phyloP scores from a whole-genome alignment of 805 yeast species.

The Kluyveromyces dobzhanskii region DNA sequence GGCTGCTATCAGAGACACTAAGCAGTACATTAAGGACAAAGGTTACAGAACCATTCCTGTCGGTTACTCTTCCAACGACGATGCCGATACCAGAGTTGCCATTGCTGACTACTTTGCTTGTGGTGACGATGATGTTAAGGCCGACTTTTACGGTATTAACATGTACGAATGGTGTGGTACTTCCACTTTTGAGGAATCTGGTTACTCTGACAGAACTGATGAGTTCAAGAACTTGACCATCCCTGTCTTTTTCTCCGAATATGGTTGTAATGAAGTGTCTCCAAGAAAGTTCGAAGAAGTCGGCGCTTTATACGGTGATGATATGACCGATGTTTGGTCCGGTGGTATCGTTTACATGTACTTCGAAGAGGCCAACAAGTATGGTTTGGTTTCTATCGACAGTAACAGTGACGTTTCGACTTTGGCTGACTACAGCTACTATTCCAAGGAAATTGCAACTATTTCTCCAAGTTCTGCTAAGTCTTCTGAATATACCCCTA shows the following conservation, averaged over 20 bases:
- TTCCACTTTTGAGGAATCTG: constrained; percentile 50
- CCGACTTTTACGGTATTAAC: constrained; percentile 82
- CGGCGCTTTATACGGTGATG: constrained; percentile 47
- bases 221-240: constrained; percentile 58
- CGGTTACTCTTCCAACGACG: constrained; percentile 80
- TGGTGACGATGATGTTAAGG: constrained; percentile 54
- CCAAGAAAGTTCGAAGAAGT: constrained; percentile 75
- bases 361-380: constrained; percentile 65
- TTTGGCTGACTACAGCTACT: constrained; percentile 54
- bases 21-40: constrained; percentile 51
- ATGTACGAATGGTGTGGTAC: constrained; percentile 86
- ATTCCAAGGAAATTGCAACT: constrained; percentile 46
- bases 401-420: constrained; percentile 42
- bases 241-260: constrained; percentile 75
- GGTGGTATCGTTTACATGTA: constrained; percentile 89
- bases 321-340: constrained; percentile 82
- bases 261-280: constrained; percentile 62
- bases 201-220: constrained; percentile 56
- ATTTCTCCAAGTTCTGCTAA: constrained; percentile 46
- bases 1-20: constrained; percentile 75
- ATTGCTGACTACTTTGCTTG: constrained; percentile 73
- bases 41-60: constrained; percentile 67
- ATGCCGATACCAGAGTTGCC: constrained; percentile 51
- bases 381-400: constrained; percentile 58
- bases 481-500: constrained; percentile 32